Conservation (phyloP, 116 monocot genomes). For the Trichopus zeylanicus region DNA sequence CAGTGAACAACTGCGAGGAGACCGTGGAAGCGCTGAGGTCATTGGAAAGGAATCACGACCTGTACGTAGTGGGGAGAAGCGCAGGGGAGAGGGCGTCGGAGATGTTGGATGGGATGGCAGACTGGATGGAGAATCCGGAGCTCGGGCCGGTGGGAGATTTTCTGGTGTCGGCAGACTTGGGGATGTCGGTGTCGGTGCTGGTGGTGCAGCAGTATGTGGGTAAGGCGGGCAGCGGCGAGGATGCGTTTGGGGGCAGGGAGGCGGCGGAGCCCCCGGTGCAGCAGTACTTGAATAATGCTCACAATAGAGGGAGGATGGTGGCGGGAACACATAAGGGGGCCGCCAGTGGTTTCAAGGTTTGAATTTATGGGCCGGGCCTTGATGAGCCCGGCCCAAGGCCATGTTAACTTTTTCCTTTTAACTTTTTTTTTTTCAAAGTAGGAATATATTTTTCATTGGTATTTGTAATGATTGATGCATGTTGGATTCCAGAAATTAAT, state of each 20-base stretch:
- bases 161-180: constrained; percentile 27
- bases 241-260: neutral
- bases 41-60: constrained; percentile 10
- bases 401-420: no score
- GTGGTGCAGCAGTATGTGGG: constrained; percentile 18
- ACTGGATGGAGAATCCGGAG: constrained; percentile 31
- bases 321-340: constrained; percentile 5
- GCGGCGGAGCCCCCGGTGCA: neutral
- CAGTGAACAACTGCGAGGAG: constrained; percentile 26
- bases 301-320: constrained; percentile 3
- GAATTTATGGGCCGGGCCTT: no score
- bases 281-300: constrained; percentile 10
- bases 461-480: no score
- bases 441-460: no score
- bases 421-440: no score
- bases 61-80: constrained; percentile 23
- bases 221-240: neutral
- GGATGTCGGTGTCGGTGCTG: constrained; percentile 17
- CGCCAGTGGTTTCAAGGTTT: neutral
- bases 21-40: constrained; percentile 17
- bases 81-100: neutral
- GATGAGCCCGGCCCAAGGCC: no score
- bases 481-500: no score
- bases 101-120: constrained; percentile 15
- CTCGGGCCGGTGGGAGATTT: constrained; percentile 29